Percentiles rank a stretch among this genome's conserved stretches.
Conservation (phyloP, 768 basidiomycete genomes). For the Rickenella mellea region DNA sequence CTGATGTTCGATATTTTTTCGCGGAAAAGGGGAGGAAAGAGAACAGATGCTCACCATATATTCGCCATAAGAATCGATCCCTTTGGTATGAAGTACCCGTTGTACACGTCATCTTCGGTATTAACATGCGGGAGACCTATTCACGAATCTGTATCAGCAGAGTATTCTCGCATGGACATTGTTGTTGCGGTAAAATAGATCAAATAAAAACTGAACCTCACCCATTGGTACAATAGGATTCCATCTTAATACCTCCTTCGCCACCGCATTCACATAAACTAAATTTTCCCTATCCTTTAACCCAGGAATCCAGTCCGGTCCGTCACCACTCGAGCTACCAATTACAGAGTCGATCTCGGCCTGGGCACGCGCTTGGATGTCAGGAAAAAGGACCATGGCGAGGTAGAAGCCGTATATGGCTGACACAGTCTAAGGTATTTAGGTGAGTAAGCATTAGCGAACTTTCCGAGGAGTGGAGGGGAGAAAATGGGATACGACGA, state of each 20-base stretch:
- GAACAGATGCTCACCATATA: slow-evolving; percentile 2
- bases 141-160: background rate
- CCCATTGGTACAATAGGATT: slow-evolving; percentile 3
- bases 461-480: too few species aligned
- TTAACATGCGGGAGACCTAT: slow-evolving; percentile 16
- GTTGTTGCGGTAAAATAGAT: too few species aligned
- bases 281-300: slow-evolving; percentile 9
- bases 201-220: too few species aligned
- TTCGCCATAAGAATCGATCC: slow-evolving; percentile 10
- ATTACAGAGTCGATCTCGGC: slow-evolving; percentile 17
- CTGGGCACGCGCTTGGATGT: slow-evolving; percentile 16
- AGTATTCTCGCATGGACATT: too few species aligned
- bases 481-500: too few species aligned
- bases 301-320: slow-evolving; percentile 4
- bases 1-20: background rate
- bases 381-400: slow-evolving; percentile 16
- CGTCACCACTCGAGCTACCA: background rate
- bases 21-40: too few species aligned
- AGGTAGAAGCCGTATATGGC: slow-evolving; percentile 12
- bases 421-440: slow-evolving; percentile 12
- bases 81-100: slow-evolving; percentile 22
- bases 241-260: slow-evolving; percentile 12
- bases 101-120: slow-evolving; percentile 20
- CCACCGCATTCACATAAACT: slow-evolving; percentile 10
- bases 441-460: too few species aligned